phyloP scores from a whole-genome alignment of 73 alveolate genomes.

The Symbiodinium pilosum region DNA sequence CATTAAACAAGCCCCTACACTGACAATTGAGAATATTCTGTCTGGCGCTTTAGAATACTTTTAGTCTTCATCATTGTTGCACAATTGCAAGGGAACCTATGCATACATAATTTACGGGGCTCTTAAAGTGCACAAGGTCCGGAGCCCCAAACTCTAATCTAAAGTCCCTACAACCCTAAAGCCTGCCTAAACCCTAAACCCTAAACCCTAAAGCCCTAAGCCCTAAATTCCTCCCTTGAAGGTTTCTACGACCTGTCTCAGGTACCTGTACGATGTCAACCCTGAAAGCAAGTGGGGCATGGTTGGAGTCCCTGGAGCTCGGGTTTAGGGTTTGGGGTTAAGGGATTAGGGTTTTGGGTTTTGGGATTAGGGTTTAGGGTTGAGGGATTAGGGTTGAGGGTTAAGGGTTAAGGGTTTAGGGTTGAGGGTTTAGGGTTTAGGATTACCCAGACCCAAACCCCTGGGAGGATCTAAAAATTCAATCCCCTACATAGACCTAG shows the following conservation, averaged over 20 bases:
- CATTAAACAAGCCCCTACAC: too few species aligned
- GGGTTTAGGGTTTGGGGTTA: too few species aligned
- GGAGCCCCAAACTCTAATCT: too few species aligned
- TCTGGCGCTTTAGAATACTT: too few species aligned
- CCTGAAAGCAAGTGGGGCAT: slow-evolving; percentile 32
- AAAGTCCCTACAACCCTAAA: neutral
- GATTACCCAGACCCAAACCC: neutral
- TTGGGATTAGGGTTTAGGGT: neutral
- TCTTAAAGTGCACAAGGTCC: too few species aligned
- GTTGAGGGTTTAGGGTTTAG: neutral
- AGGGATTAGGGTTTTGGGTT: neutral
- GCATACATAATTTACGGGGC: too few species aligned
- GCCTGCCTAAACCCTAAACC: neutral
- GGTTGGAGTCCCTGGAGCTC: neutral
- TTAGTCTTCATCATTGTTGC: too few species aligned
- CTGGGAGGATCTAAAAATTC: too few species aligned
- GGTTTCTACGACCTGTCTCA: neutral
- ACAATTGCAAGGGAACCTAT: too few species aligned
- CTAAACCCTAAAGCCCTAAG: neutral
- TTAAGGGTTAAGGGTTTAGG: neutral
- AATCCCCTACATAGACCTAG: too few species aligned
- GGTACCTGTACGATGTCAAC: slow-evolving; percentile 66
- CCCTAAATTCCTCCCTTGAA: neutral
- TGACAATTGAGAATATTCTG: too few species aligned
- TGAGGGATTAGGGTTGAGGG: neutral